Percentiles rank a stretch among this genome's conserved stretches.
These are phyloP conservation scores for Termitomyces sp. DNA, from an alignment of 768 basidiomycete species.

Conservation along the genomic window DNA sequence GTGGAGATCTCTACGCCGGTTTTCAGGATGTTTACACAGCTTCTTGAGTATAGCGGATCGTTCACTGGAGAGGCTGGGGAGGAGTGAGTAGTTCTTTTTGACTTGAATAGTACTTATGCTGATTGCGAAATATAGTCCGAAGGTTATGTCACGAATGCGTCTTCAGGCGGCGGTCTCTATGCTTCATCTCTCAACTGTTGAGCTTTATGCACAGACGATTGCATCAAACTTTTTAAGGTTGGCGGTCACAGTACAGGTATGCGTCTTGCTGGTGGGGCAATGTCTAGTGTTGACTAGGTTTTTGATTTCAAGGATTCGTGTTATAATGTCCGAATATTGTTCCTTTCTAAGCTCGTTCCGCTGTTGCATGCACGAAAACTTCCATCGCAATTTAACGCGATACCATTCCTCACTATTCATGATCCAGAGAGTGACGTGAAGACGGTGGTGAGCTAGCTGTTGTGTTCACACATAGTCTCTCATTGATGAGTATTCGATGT, in stretches of 20 bases:
- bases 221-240: constrained; percentile 61
- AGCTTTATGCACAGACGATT: constrained; percentile 55
- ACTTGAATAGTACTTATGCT: background rate
- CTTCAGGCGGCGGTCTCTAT: constrained; percentile 80
- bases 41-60: constrained; percentile 71
- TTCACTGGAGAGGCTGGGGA: constrained; percentile 44
- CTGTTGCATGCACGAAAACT: constrained; percentile 65
- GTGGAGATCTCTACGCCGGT: constrained; percentile 71
- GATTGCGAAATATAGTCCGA: constrained; percentile 36
- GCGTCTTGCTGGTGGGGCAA: constrained; percentile 15
- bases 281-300: constrained; percentile 2
- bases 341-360: constrained; percentile 70
- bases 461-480: background rate
- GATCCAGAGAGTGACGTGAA: constrained; percentile 88
- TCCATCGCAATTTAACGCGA: constrained; percentile 70
- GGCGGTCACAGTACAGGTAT: constrained; percentile 75
- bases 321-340: constrained; percentile 78
- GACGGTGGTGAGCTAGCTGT: constrained; percentile 46
- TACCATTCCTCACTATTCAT: constrained; percentile 86
- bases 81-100: constrained; percentile 33
- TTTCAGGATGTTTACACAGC: constrained; percentile 66
- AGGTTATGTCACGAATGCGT: constrained; percentile 74
- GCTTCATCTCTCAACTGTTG: constrained; percentile 68
- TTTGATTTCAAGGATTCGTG: constrained; percentile 65
- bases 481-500: background rate